Percentiles rank a stretch among this genome's conserved stretches.
These are phyloP conservation scores for Lachancea thermotolerans DNA, from an alignment of 805 yeast species.

Conservation along the genomic window DNA sequence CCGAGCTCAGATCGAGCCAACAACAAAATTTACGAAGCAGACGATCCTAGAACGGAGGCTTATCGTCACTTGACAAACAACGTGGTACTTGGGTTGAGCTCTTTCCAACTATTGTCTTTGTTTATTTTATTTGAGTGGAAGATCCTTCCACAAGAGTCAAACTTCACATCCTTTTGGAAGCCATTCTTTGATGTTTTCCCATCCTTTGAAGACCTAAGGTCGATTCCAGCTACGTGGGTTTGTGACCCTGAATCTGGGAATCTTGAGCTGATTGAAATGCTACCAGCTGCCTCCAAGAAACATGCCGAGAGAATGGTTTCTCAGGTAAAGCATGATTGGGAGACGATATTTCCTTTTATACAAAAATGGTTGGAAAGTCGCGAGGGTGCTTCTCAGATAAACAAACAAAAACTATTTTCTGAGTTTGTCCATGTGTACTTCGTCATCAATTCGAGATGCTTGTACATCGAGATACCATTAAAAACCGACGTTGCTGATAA, in stretches of 20 bases:
- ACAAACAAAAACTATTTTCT: constrained; percentile 10
- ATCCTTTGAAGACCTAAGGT: constrained; percentile 40
- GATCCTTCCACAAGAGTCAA: constrained; percentile 22
- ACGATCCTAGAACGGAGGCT: constrained; percentile 24
- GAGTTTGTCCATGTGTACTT: constrained; percentile 69
- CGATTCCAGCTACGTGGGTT: constrained; percentile 62
- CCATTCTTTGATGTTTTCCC: constrained; percentile 69
- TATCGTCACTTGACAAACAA: constrained; percentile 31
- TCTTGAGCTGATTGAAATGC: constrained; percentile 26
- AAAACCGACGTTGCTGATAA: constrained; percentile 49
- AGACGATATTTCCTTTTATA: constrained; percentile 28
- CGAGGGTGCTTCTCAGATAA: neutral
- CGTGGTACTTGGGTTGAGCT: constrained; percentile 39
- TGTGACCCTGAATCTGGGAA: constrained; percentile 22
- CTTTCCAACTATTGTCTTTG: constrained; percentile 54
- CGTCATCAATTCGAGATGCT: constrained; percentile 85
- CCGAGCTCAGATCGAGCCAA: neutral
- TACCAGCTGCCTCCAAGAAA: constrained; percentile 40
- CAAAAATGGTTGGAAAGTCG: constrained; percentile 15
- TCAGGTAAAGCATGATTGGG: constrained; percentile 42
- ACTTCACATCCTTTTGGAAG: constrained; percentile 48
- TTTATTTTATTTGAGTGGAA: constrained; percentile 33
- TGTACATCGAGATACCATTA: constrained; percentile 64
- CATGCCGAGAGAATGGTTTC: constrained; percentile 38
- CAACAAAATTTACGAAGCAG: neutral